Conservation (phyloP, 257 asterid species). For the Petrea volubilis region DNA sequence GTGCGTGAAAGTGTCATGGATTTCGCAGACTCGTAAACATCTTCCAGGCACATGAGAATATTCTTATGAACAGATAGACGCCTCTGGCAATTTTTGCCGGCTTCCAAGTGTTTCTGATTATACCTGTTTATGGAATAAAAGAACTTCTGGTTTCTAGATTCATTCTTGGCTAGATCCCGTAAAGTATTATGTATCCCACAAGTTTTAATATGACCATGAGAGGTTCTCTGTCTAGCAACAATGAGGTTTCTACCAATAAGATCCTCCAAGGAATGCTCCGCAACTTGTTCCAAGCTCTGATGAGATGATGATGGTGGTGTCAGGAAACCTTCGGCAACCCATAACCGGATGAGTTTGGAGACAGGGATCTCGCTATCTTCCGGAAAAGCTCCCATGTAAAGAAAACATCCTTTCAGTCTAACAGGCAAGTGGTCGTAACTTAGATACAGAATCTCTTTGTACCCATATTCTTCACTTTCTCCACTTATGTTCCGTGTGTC, state of each 20-base stretch:
- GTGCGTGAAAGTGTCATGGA: background rate
- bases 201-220: background rate
- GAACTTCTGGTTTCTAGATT: background rate
- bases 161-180: slow-evolving; percentile 5
- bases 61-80: slow-evolving; percentile 11
- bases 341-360: slow-evolving; percentile 3
- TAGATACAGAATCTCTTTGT: slow-evolving; percentile 6
- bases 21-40: background rate
- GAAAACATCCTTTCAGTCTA: slow-evolving; percentile 14
- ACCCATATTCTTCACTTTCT: too few relatives aligned
- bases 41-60: slow-evolving; percentile 16
- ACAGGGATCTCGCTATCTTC: slow-evolving; percentile 11
- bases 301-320: background rate
- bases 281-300: slow-evolving; percentile 4
- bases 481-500: too few relatives aligned
- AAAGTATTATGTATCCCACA: slow-evolving; percentile 15
- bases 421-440: slow-evolving; percentile 27
- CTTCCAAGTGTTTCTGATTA: background rate
- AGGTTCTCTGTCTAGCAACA: background rate
- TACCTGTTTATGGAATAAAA: background rate
- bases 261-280: background rate
- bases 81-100: background rate
- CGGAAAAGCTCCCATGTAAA: background rate
- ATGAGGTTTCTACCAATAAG: slow-evolving; percentile 7
- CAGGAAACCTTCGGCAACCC: slow-evolving; percentile 30